Evolutionary conservation across 371 early-diverging fungal genomes (phyloP), one percentile per base, ranked within the genome.

Genomic region (Lichtheimia ornata): DNA sequence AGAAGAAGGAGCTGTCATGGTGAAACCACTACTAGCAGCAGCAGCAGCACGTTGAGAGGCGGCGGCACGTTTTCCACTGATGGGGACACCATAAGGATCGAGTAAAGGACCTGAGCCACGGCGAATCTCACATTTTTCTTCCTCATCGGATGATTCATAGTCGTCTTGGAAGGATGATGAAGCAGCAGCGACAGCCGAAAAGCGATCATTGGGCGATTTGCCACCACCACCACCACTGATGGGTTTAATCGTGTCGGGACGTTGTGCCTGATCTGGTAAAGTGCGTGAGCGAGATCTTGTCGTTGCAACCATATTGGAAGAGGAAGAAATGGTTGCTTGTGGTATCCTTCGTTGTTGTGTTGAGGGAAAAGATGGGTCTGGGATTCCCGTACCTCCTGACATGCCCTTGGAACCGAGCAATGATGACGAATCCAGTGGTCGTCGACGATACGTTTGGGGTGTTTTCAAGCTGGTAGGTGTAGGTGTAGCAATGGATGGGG

Each of bases 31-130:
- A 51, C 30, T 25, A 13, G 27, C 53, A 50, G 12, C 50, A 13
- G 27, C 53, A 50, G 12, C 50, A 45, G 11, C 51, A 43, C 24
- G 22, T 55, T 42, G 53, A 25, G 44, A 20, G 20, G 20, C 35
- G 22, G 45, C 18, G 11, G 15, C 40, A 58, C 28, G 47, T 41
- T 56, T 52, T 55, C 27, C 22, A 45, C 6, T 52, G 9, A 70
- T 59, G 18, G 79, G 81, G 5, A 76, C 64, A 43, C 81, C 81
- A 63, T 81, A 81, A 6, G 76, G 68, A 62, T 81, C 73, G 14
- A 81, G 59, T 9, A 70, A 51, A n/a, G 76, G 67, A 5, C 68
- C 72, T 4, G 77, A 68, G 1, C 64, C 58, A 15, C 69, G 59
- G 9, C 64, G 53, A 18, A 60, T 55, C 35, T 64, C 59, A n/a